Base-by-base conservation (phyloP, 129 eudicot genomes). In the Deinandra increscens region DNA sequence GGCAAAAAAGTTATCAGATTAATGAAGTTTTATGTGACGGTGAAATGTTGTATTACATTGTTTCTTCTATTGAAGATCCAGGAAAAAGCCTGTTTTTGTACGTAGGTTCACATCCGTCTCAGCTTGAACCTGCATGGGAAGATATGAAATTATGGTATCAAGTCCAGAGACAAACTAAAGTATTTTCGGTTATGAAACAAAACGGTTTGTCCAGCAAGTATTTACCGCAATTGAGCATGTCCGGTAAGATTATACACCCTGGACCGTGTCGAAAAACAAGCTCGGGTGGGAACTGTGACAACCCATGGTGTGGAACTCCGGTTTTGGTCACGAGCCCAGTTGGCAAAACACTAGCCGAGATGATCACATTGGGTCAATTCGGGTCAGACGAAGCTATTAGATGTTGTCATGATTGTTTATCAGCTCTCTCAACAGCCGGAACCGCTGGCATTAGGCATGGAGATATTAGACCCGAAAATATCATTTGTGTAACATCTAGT, bases 91-190 rank as follows among this genome's bases (percentile, higher is more conserved):
- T 85, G 60, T 87, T 89, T 69, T 50, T 93, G 50, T 93, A 89
- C 53, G 79, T 89, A 6, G 99, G 99, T 59, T 87, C 99, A 37
- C 95, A 80, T 77, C 99, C 97, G 39, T 93, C 99, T 36, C 99
- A 83, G 75, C 66, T 93, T 60, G 99, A 93, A 75, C 91, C 97
- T 2, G 97, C 97, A 7, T 93, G 90, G 97, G 92, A 93, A 78
- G 95, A 89, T 72, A 87, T 93, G 97, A 87, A 89, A 49, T 60
- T 84, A 54, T 93, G 99, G 99, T 93, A 93, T 77, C 99, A 89
- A 80, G 99, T 93, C 39, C 99, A 93, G 71, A 85, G 99, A 80
- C 99, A 93, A 68, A 93, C 97, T 49, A 93, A 93, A 80, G 85
- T 93, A 37, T 83, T 93, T 72, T 74, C 88, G 5, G 60, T 89